Evolutionary conservation across 176 grass and related monocot species (phyloP).

Genomic region (Carex parvula): DNA sequence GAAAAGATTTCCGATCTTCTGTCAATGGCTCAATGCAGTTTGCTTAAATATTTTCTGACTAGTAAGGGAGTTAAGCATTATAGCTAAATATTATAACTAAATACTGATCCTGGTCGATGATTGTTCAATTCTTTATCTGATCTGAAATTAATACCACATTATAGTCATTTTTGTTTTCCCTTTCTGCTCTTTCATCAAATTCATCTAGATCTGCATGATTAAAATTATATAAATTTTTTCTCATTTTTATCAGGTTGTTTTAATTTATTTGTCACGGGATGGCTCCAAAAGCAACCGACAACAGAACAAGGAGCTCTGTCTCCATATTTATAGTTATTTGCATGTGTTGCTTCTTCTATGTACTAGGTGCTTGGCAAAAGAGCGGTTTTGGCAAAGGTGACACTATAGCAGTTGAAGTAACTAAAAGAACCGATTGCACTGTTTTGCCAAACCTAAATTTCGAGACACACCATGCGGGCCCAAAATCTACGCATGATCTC

Average conservation of each 20-base stretch:
- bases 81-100: neutral
- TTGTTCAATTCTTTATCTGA: neutral
- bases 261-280: slow-evolving; percentile 26
- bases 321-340: slow-evolving; percentile 66
- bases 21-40: neutral
- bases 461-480: slow-evolving; percentile 49
- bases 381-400: slow-evolving; percentile 92
- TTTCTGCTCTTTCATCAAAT: neutral
- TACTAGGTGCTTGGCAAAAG: slow-evolving; percentile 86
- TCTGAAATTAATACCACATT: neutral
- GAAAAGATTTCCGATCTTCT: neutral
- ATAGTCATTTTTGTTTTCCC: neutral
- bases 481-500: slow-evolving; percentile 22
- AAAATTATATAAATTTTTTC: neutral
- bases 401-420: slow-evolving; percentile 84
- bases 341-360: slow-evolving; percentile 95
- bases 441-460: slow-evolving; percentile 71
- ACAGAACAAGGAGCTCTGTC: slow-evolving; percentile 63
- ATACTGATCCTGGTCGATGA: neutral
- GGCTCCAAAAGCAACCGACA: slow-evolving; percentile 59
- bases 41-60: neutral
- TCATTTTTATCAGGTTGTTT: neutral
- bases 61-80: neutral
- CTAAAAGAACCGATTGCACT: slow-evolving; percentile 78
- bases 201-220: slow-evolving; percentile 10